Evolutionary conservation across 345 rosid genomes (phyloP), one percentile per base, ranked within the genome.

Genomic region (Ceriops zippeliana): DNA sequence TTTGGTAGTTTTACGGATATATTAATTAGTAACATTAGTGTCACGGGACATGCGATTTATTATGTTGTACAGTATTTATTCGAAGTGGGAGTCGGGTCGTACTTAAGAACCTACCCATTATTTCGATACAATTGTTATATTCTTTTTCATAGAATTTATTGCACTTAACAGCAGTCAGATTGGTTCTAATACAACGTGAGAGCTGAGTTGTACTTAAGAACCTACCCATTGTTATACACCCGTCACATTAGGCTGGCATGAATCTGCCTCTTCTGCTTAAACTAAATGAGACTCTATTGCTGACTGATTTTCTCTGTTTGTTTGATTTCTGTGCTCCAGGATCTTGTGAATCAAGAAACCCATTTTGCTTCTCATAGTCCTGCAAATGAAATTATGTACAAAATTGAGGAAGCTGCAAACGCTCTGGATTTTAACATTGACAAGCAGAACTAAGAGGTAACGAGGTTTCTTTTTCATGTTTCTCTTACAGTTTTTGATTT

Each of bases 381-480:
- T 65, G 86, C 96, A 46, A 87, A 86, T 34, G 97, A 90, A 71
- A 87, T 93, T 47, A 76, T 93, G 88, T 89, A 90, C 1, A 90
- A 86, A 76, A 86, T 89, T 73, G 98, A 90, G 84, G 96, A 93
- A 89, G 86, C 92, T 49, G 96, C 98, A 37, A 90, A 86, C 79
- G 97, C 98, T 69, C 71, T 93, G 63, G 98, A 96, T 20, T 90
- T 93, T 77, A 88, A 89, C 70, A 88, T 89, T 64, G 86, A 82
- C 81, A 90, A 88, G 84, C 71, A 74, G 65, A 85, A 93, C 79
- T 93, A 90, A 83, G 90, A 89, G 92, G 93, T 91, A 56, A 66
- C 30, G 37, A 72, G 28, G n/a, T 73, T 20, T 58, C 52, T 26
- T 30, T 51, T 7, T 59, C 60, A 15, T 32, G 7, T 32, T 16